Base-by-base conservation (phyloP, 257 asterid species). In the Solanum infundibuliforme region DNA sequence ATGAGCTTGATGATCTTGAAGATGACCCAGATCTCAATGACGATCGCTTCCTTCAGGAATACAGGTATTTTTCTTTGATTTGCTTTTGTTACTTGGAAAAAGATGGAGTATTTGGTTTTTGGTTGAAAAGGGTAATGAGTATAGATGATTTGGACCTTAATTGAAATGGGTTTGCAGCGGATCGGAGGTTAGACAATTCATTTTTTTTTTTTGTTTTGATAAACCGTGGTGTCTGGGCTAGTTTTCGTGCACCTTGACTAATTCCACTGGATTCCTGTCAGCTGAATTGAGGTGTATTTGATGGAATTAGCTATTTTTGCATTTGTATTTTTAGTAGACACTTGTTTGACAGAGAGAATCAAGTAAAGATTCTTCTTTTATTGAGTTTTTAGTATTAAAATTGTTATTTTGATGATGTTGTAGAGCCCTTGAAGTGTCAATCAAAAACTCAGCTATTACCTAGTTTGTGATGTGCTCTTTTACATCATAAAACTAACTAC, bases 1-100 rank as follows among this genome's bases (percentile, higher is more conserved):
- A 95, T 55, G 98, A 97, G 92, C 98, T 95, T 34, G 98, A 97
- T 88, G 98, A 97, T 87, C 96, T 97, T 32, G 98, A 95, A 88
- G 98, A 97, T 86, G 98, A 81, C 18, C 85, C 85, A 1, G 85
- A 95, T 94, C 93, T 97, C 68, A 95, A 95, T 39, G 99, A 95
- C 39, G 98, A 97, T 88, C 95, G 98, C 2, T 97, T 97, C 90
- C 98, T 97, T 34, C 92, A 94, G 84, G 95, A 95, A 11, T 97
- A 95, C 94, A 94, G 99, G 99, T 95, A 84, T 5, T 87, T 20
- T 69, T 55, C 36, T 16, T 4, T 12, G 29, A 27, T 69, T 69
- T 69, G 9, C 25, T 71, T 16, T 32, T 72, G 32, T 72, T 16
- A 32, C 3, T 72, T 32, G 3, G 74, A 68, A 35, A 20, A 4